Evolutionary conservation across 768 basidiomycete species (phyloP), one percentile per base, ranked within the genome.

Genomic region (Leccinum disarticulatum): DNA sequence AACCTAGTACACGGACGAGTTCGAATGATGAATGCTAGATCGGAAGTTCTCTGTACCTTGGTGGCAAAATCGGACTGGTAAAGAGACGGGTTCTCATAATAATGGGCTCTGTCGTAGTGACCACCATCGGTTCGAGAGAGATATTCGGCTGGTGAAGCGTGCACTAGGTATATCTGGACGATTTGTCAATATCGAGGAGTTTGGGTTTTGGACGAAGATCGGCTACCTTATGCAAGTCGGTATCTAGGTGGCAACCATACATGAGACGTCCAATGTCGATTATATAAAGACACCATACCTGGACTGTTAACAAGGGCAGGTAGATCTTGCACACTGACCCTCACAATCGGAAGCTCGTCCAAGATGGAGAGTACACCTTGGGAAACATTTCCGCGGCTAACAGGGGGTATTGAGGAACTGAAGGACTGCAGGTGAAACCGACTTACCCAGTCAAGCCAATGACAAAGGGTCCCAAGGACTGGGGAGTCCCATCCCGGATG

Each of bases 401-500:
- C 27, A 54, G 31, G 30, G 56, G 43, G 31, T 53, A 10, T 56
- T 35, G 35, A 33, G 52, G 1, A 54, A 43, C 9, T 10, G n/a
- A 55, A 58, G 25, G 43, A 38, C 22, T 19, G 17, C 5, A 6
- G 6, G 8, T 15, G 41, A 31, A 0, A 64, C 50, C 19, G 13
- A 67, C 79, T 52, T 70, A 92, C 91, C 93, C 93, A 25, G 93
- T 95, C 48, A 95, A 68, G 17, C 91, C 90, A 54, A 94, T 82
- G 0, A 95, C 81, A 36, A 91, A 83, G 0, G 95, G 94, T 3
- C 91, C 93, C 1, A 88, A 76, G 9, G 75, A 74, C n/a, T 72
- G 71, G 6, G 88, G 86, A 2, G 85, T 87, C 2, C 88, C 87
- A 41, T 83, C 76, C 36, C 74, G 67, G 4, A 73, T 66, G 11